Percentiles rank a stretch among this genome's conserved stretches.
phyloP scores from a whole-genome alignment of 192 early-diverging fungal genomes.

The Linnemannia exigua region DNA sequence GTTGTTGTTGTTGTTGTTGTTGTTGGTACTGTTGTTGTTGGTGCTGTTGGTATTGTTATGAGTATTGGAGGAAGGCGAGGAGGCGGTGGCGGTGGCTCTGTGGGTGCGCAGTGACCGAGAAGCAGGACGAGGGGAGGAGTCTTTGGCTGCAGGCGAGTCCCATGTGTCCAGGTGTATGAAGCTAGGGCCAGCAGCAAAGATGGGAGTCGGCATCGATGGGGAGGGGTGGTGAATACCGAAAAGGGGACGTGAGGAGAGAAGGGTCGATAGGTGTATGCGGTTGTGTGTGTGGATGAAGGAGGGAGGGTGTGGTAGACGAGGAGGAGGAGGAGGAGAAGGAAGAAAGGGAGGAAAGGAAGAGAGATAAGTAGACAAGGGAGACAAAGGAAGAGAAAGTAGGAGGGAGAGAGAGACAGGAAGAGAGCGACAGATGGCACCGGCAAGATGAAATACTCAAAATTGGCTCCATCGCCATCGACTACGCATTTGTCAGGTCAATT shows the following conservation, averaged over 20 bases:
- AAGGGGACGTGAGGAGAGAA: neutral
- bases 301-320: neutral
- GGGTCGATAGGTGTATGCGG: neutral
- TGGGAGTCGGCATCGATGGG: slow-evolving; percentile 13
- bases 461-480: neutral
- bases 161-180: slow-evolving; percentile 38
- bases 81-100: neutral
- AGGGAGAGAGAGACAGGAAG: neutral
- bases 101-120: neutral
- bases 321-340: neutral
- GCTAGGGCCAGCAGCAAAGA: slow-evolving; percentile 28
- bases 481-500: neutral
- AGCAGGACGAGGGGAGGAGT: neutral
- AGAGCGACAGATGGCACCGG: neutral
- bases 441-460: neutral
- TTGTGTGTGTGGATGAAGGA: neutral
- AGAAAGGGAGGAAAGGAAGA: neutral
- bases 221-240: neutral
- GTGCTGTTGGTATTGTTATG: neutral
- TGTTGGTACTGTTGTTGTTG: neutral
- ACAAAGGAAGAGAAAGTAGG: neutral
- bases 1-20: neutral
- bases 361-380: neutral
- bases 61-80: neutral
- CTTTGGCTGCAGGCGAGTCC: neutral